Evolutionary conservation across 2,329 filamentous ascomycete species (phyloP), one percentile per base, ranked within the genome.

Genomic region (Apiospora sp.): DNA sequence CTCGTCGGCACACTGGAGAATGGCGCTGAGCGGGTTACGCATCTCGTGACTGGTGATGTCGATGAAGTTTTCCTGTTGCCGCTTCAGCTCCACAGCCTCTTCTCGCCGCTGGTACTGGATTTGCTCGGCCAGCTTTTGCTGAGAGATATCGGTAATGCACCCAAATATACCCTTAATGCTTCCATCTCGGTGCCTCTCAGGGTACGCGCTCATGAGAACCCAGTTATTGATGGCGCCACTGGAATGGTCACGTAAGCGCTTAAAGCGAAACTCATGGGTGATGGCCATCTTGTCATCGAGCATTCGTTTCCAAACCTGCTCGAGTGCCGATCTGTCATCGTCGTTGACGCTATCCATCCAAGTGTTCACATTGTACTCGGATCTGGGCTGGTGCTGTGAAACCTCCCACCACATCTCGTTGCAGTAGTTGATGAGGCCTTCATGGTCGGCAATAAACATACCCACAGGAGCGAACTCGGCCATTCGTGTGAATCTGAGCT

Each of bases 401-500:
- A 95, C 93, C 75, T 90, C 86, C 88, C 87, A 91, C 89, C 89
- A 96, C 79, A 92, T 93, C 74, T 95, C 92, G 79, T 97, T 97
- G 79, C 92, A 93, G 79, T 94, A 96, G 13, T 89, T 93, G 76
- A 96, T 93, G 34, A 88, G 85, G 4, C 94, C 94, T 54, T 86
- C 81, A 0, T 89, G 87, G 78, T 94, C 89, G n/a, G 93, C 92
- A 76, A 96, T 95, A 80, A 96, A 96, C 84, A 97, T 92, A 41
- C 94, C 94, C 1, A 95, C 93, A 0, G 94, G 94, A 0, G 93
- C 92, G 75, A 94, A 94, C 78, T 95, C 93, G 2, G 94, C 93
- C 92, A 96, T 95, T 64, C 93, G 88, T 0, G 93, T 94, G 79
- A 96, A 96, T 72, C 92, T 92, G 44, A 92, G 92, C 80, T 96